Evolutionary conservation across 2,329 filamentous ascomycete genomes (phyloP).

Genomic region (Pleoardoris graminearum): DNA sequence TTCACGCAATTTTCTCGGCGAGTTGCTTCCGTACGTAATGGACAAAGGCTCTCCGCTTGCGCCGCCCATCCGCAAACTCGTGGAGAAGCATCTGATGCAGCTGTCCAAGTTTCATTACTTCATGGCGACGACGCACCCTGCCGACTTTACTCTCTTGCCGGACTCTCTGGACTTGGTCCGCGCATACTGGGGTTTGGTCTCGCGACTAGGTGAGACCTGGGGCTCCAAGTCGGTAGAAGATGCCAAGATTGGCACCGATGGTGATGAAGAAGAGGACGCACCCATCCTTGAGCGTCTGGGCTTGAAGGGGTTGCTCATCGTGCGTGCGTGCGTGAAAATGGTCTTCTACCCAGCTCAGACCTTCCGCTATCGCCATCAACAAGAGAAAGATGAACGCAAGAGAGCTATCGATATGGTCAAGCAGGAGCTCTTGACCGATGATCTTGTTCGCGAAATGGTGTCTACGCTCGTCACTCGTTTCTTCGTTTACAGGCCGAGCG

Average conservation of each 20-base stretch:
- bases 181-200: conserved; percentile 83
- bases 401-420: conserved; percentile 72
- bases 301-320: conserved; percentile 78
- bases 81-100: conserved; percentile 88
- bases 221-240: conserved; percentile 54
- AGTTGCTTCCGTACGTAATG: conserved; percentile 68
- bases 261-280: conserved; percentile 53
- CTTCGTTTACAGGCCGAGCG: conserved; percentile 81
- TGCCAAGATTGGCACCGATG: conserved; percentile 51
- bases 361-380: conserved; percentile 77
- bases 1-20: conserved; percentile 73
- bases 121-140: conserved; percentile 78
- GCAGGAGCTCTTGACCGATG: conserved; percentile 71
- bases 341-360: conserved; percentile 78
- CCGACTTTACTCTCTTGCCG: conserved; percentile 80
- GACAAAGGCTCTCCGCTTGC: conserved; percentile 58
- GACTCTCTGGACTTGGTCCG: conserved; percentile 76
- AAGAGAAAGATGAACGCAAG: conserved; percentile 76
- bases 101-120: conserved; percentile 89
- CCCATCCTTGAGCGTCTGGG: conserved; percentile 76
- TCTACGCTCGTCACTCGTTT: conserved; percentile 84
- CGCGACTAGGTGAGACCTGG: conserved; percentile 75
- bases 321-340: conserved; percentile 83
- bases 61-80: conserved; percentile 58
- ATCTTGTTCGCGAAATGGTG: conserved; percentile 79